phyloP scores from a whole-genome alignment of 2,329 filamentous ascomycete species.

The Spiromastix sp. region DNA sequence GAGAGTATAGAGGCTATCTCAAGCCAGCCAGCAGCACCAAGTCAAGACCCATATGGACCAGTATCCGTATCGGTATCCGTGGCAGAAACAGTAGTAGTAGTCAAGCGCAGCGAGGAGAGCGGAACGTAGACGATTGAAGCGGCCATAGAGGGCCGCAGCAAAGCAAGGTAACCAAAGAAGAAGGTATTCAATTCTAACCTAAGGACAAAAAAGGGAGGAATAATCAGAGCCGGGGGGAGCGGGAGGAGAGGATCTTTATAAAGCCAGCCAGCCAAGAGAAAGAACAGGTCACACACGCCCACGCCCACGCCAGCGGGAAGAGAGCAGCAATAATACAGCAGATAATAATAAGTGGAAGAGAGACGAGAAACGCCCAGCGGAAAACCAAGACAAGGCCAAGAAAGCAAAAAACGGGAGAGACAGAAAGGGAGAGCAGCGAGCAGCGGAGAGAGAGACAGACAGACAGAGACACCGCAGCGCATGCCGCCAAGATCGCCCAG shows the following conservation, averaged over 20 bases:
- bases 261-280: too few relatives aligned
- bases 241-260: constrained; percentile 8
- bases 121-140: not conserved
- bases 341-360: constrained; percentile 4
- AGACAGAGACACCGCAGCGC: constrained; percentile 1
- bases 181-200: not conserved
- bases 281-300: constrained; percentile 6
- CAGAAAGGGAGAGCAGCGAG: constrained; percentile 8
- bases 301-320: constrained; percentile 9
- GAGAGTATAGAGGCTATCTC: too few relatives aligned
- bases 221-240: constrained; percentile 11
- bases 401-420: constrained; percentile 3
- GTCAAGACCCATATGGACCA: too few relatives aligned
- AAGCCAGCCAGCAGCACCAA: too few relatives aligned
- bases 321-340: constrained; percentile 11
- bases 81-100: not conserved
- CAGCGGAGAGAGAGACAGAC: constrained; percentile 15
- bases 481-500: constrained; percentile 4
- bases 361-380: constrained; percentile 9
- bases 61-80: too few relatives aligned
- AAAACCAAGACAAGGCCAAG: constrained; percentile 3
- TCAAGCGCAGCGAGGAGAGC: not conserved
- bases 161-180: not conserved
- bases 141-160: not conserved
- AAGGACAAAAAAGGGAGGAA: constrained; percentile 4